Base-by-base conservation (phyloP, 139 green algal species). In the Chlamydomonas sphaeroides region DNA sequence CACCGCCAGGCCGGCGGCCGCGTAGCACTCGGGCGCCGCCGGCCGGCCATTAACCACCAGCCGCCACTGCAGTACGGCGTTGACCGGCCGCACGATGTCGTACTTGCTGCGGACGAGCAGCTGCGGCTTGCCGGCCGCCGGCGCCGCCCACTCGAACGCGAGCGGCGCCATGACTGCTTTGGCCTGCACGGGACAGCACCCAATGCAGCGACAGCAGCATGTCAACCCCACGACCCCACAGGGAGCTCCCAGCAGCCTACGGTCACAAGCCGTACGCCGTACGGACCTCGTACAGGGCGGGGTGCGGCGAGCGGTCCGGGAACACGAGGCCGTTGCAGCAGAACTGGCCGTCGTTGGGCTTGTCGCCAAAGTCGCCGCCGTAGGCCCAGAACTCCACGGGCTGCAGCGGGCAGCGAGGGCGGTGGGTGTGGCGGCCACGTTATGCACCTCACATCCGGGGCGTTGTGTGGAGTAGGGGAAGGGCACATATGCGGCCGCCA, bases 321-420 rank as follows among this genome's bases (percentile, higher is more conserved):
- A 92, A 98, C 15, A 98, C 90, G 25, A 98, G 80, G 21, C 97
- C 97, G 73, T 99, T 99, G 87, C 95, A 95, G 84, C 94, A 96
- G 90, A 99, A 99, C 86, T 99, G 95, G 1, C 77, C 92, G 62
- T 99, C 97, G 78, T 98, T 94, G 26, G 92, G 93, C 15, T 38
- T 51, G 84, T 99, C 96, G 14, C 94, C 95, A 89, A 97, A 99
- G 89, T 99, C 97, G 2, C 97, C 97, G 32, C 97, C 97, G 80
- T 98, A 98, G 0, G 90, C 93, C 94, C 94, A 99, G 80, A 86
- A 95, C 78, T 94, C 78, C 0, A 90, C 62, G 30, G 61, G 61
- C 61, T 38, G 11, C 45, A 51, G 45, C 45, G 10, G 14, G 45
- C 45, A 14, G 45, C 14, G 45, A 8, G 45, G 8, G 45, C 45